Percentiles rank a stretch among this genome's conserved stretches.
These are phyloP conservation scores for Limtongozyma cylindracea DNA, from an alignment of 805 yeast genomes.

Conservation along the genomic window DNA sequence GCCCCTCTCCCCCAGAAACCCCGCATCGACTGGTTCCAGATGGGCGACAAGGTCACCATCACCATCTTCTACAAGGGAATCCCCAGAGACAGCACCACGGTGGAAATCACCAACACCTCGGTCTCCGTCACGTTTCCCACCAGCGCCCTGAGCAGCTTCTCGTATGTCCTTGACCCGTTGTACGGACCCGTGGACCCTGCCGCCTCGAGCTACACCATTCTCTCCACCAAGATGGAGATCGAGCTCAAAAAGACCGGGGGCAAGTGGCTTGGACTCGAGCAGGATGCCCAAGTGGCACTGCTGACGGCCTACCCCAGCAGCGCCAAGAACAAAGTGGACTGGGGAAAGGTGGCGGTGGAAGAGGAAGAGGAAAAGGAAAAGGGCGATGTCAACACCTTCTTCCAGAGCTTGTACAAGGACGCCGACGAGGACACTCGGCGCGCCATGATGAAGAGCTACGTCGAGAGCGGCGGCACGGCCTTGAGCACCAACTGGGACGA, in stretches of 20 bases:
- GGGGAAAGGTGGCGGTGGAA: slow-evolving; percentile 29
- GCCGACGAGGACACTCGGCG: slow-evolving; percentile 74
- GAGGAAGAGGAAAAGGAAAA: slow-evolving; percentile 21
- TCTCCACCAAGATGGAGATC: slow-evolving; percentile 55
- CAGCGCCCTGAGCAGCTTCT: slow-evolving; percentile 25
- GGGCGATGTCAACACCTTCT: slow-evolving; percentile 36
- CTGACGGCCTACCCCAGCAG: slow-evolving; percentile 31
- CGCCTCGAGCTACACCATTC: slow-evolving; percentile 21
- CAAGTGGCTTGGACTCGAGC: slow-evolving; percentile 33
- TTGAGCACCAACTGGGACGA: slow-evolving; percentile 87
- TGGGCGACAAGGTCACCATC: slow-evolving; percentile 24
- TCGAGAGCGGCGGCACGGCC: slow-evolving; percentile 88
- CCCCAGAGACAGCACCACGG: slow-evolving; percentile 18
- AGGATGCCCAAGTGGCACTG: slow-evolving; percentile 2
- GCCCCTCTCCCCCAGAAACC: slow-evolving; percentile 13
- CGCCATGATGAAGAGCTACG: slow-evolving; percentile 92
- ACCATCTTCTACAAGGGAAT: slow-evolving; percentile 50
- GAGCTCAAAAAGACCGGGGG: slow-evolving; percentile 19
- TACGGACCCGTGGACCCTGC: slow-evolving; percentile 21
- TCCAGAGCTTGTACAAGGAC: slow-evolving; percentile 42
- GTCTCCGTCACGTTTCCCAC: slow-evolving; percentile 21
- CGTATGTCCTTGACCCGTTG: slow-evolving; percentile 27
- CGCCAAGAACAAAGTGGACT: slow-evolving; percentile 33
- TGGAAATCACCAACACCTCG: slow-evolving; percentile 12
- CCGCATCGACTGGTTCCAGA: slow-evolving; percentile 33